These are phyloP conservation scores for Penicillium paneum DNA, from an alignment of 2,329 filamentous ascomycete genomes.

Conservation along the genomic window DNA sequence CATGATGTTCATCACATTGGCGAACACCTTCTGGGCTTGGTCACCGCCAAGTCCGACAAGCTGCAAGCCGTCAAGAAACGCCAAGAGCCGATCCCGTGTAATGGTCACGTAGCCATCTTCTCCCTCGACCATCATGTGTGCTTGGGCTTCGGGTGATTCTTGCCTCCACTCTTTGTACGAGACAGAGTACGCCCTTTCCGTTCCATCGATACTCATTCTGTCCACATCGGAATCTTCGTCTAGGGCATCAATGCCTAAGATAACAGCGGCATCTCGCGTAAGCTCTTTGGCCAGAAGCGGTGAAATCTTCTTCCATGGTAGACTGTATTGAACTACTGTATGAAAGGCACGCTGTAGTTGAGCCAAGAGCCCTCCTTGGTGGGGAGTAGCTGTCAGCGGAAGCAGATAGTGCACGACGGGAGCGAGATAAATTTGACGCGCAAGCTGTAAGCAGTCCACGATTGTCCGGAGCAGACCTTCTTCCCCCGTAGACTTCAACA, in stretches of 20 bases:
- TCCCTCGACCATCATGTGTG: conserved; percentile 34
- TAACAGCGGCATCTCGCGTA: conserved; percentile 42
- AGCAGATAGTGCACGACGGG: conserved; percentile 36
- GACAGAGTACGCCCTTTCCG: conserved; percentile 37
- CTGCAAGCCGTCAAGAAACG: conserved; percentile 47
- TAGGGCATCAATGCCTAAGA: conserved; percentile 41
- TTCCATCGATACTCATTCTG: conserved; percentile 27
- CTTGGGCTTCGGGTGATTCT: conserved; percentile 25
- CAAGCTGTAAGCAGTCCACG: conserved; percentile 36
- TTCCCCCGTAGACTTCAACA: conserved; percentile 23
- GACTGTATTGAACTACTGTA: conserved; percentile 48
- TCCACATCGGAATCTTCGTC: conserved; percentile 20
- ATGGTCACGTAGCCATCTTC: conserved; percentile 29
- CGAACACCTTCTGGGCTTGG: conserved; percentile 56
- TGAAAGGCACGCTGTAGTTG: conserved; percentile 46
- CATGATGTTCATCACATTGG: conserved; percentile 56
- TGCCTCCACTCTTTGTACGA: conserved; percentile 40
- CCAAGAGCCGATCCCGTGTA: conserved; percentile 36
- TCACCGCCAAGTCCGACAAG: conserved; percentile 55
- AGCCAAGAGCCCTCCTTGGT: conserved; percentile 29
- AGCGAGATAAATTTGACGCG: conserved; percentile 38
- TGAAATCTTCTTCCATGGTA: conserved; percentile 43
- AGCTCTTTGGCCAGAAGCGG: conserved; percentile 46
- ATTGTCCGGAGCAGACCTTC: conserved; percentile 30
- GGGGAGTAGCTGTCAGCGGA: conserved; percentile 25